Percentiles rank a stretch among this genome's conserved stretches.
Evolutionary conservation across 257 asterid species (phyloP).

Genomic region (Fraxinus quadrangulata): DNA sequence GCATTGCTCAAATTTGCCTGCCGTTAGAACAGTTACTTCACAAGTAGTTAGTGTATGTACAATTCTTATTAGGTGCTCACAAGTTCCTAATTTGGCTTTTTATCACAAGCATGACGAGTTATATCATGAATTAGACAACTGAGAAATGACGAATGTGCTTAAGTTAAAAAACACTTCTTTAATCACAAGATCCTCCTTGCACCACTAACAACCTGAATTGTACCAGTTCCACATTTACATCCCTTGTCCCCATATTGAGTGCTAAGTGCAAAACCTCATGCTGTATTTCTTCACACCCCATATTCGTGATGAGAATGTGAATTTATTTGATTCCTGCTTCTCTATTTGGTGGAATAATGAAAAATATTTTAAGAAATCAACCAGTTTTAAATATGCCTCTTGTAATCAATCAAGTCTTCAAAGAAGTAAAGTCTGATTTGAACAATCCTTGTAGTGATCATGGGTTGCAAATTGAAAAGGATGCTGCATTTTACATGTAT

Average conservation of each 20-base stretch:
- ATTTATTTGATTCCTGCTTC: background rate
- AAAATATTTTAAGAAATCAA: background rate
- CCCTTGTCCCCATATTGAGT: too few relatives aligned
- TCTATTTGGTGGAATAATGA: background rate
- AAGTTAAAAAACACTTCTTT: too few relatives aligned
- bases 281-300: too few relatives aligned
- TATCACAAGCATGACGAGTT: too few relatives aligned
- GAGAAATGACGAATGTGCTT: background rate
- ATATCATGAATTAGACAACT: background rate
- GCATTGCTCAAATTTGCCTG: slow-evolving; percentile 90
- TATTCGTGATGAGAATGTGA: background rate
- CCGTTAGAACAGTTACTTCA: background rate
- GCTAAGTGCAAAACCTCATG: too few relatives aligned
- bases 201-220: background rate
- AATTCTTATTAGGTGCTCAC: background rate
- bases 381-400: background rate
- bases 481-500: background rate
- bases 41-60: too few relatives aligned
- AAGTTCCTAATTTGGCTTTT: too few relatives aligned
- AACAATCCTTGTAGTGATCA: too few relatives aligned
- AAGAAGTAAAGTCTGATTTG: background rate
- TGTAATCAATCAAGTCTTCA: background rate
- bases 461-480: too few relatives aligned
- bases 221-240: background rate
- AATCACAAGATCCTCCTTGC: background rate